phyloP scores from a whole-genome alignment of 768 basidiomycete genomes.

The Tricholoma saponaceum region DNA sequence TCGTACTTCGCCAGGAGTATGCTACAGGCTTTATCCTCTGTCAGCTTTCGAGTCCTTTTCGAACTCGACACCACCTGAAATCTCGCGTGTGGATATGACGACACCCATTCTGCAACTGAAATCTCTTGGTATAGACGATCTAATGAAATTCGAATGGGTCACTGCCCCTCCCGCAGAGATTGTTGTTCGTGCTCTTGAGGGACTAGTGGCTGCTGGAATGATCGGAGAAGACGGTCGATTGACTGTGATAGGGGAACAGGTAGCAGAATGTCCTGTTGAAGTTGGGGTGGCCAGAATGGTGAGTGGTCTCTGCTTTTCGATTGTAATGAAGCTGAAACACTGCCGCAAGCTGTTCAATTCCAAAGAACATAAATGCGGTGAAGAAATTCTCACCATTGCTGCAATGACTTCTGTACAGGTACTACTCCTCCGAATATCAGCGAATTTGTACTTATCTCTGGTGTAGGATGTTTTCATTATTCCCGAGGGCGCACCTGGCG shows the following conservation, averaged over 20 bases:
- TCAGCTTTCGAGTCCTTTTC: conserved; percentile 57
- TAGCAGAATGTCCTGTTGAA: conserved; percentile 93
- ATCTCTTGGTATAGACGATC: conserved; percentile 89
- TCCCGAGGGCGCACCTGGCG: conserved; percentile 80
- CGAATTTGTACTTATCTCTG: background rate
- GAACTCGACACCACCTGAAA: conserved; percentile 79
- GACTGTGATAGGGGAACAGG: conserved; percentile 73
- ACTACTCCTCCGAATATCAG: background rate
- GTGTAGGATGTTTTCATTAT: conserved; percentile 84
- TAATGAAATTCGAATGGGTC: conserved; percentile 97
- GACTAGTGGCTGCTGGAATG: conserved; percentile 76
- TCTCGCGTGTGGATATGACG: conserved; percentile 86
- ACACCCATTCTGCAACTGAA: conserved; percentile 93
- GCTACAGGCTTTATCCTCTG: conserved; percentile 85
- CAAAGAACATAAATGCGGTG: conserved; percentile 82
- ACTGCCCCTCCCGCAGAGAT: conserved; percentile 83
- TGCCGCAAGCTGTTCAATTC: conserved; percentile 74
- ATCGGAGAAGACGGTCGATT: conserved; percentile 78
- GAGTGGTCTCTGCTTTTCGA: conserved; percentile 15
- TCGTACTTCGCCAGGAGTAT: conserved; percentile 87
- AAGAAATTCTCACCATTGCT: conserved; percentile 93
- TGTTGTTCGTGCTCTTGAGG: conserved; percentile 82
- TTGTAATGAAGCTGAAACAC: background rate
- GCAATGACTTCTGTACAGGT: conserved; percentile 95
- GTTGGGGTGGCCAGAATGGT: conserved; percentile 95